These are phyloP conservation scores for Paramecium bursaria DNA, from an alignment of 73 alveolate genomes.

Conservation along the genomic window DNA sequence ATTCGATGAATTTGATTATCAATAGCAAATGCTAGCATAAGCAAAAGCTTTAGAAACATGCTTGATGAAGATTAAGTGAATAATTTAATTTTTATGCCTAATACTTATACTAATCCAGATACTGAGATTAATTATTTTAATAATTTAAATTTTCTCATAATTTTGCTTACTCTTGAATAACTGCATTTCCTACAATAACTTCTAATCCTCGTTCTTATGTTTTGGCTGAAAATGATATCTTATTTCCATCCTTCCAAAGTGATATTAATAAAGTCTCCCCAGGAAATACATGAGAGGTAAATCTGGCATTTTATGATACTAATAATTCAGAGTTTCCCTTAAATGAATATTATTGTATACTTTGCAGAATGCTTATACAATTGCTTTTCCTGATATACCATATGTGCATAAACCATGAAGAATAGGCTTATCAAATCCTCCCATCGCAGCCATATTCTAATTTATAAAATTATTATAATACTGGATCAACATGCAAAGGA, in stretches of 20 bases:
- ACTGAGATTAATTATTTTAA: background rate
- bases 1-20: constrained; percentile 35
- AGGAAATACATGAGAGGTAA: constrained; percentile 88
- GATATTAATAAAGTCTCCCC: constrained; percentile 86
- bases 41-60: constrained; percentile 24
- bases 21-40: background rate
- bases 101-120: no score
- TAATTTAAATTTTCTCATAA: constrained; percentile 59
- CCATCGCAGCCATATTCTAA: constrained; percentile 83
- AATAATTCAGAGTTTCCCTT: constrained; percentile 72
- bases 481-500: constrained; percentile 88
- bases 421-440: constrained; percentile 89
- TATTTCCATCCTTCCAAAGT: constrained; percentile 84
- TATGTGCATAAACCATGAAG: constrained; percentile 90
- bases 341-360: background rate
- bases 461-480: background rate
- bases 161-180: constrained; percentile 74
- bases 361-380: constrained; percentile 74
- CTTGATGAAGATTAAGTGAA: constrained; percentile 12
- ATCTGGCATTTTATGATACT: constrained; percentile 74
- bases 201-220: constrained; percentile 86
- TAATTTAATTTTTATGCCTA: no score
- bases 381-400: constrained; percentile 82
- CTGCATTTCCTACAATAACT: constrained; percentile 76
- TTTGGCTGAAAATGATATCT: constrained; percentile 76